Evolutionary conservation across 164 flowering plant genomes (phyloP).

Genomic region (Saururus chinensis): DNA sequence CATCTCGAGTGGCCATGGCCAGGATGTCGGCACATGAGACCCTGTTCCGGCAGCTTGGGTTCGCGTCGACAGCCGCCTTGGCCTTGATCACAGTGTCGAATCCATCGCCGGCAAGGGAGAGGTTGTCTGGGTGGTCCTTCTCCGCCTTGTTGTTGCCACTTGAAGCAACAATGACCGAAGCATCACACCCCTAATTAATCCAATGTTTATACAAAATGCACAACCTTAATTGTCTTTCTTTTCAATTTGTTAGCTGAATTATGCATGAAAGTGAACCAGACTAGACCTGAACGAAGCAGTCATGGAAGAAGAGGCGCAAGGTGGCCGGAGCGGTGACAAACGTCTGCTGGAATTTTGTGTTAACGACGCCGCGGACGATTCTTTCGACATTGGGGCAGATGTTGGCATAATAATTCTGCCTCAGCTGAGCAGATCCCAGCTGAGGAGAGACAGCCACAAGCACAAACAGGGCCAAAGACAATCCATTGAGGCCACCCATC

Average conservation of each 20-base stretch:
- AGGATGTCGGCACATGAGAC: conserved; percentile 96
- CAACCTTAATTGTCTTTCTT: no score
- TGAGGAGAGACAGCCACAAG: conserved; percentile 12
- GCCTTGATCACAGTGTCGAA: conserved; percentile 88
- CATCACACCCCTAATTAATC: conserved; percentile 63
- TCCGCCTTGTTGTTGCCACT: conserved; percentile 47
- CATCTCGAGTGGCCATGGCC: conserved; percentile 75
- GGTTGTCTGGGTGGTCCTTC: conserved; percentile 68
- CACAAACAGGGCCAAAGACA: not conserved
- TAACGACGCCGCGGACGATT: conserved; percentile 52
- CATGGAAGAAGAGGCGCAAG: conserved; percentile 86
- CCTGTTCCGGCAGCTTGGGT: conserved; percentile 47
- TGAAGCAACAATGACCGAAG: conserved; percentile 55
- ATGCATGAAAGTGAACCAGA: not conserved
- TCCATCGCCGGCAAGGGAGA: conserved; percentile 83
- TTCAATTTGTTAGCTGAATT: not conserved
- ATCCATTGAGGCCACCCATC: not conserved
- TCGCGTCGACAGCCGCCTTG: conserved; percentile 58
- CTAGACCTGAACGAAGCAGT: conserved; percentile 61
- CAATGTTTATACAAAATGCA: no score
- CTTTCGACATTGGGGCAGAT: conserved; percentile 69
- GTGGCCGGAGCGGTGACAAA: conserved; percentile 74
- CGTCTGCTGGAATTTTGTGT: conserved; percentile 47
- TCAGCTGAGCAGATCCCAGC: conserved; percentile 40
- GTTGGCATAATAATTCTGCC: conserved; percentile 44